These are phyloP conservation scores for Gelatoporia subvermispora DNA, from an alignment of 768 basidiomycete species.

Conservation along the genomic window DNA sequence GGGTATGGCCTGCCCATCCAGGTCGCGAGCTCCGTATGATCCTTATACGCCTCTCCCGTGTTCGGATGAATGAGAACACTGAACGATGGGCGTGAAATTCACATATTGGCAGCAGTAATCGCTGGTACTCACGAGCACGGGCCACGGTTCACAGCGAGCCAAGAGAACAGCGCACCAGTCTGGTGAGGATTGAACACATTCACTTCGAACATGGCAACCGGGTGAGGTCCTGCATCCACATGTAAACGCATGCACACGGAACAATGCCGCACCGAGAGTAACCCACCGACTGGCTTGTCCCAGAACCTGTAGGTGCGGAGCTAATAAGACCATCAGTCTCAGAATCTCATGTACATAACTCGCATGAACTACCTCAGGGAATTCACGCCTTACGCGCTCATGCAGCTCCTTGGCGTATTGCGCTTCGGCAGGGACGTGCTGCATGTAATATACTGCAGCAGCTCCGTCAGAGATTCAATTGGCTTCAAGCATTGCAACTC, in stretches of 20 bases:
- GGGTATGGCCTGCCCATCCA: slow-evolving; percentile 70
- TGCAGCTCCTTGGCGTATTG: slow-evolving; percentile 52
- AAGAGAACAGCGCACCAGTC: slow-evolving; percentile 64
- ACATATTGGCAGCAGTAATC: neutral
- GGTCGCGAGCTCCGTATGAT: slow-evolving; percentile 58
- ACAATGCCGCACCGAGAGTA: neutral
- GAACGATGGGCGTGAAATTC: neutral
- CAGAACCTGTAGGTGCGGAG: slow-evolving; percentile 57
- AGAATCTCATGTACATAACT: neutral
- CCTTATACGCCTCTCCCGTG: slow-evolving; percentile 48
- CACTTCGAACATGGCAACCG: slow-evolving; percentile 69
- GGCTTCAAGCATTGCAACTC: slow-evolving; percentile 19
- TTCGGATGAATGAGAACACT: slow-evolving; percentile 73
- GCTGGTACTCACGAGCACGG: slow-evolving; percentile 56
- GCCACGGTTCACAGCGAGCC: slow-evolving; percentile 63
- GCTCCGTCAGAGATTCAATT: neutral
- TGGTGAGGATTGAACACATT: slow-evolving; percentile 64
- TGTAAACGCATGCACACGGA: neutral
- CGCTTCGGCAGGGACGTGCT: slow-evolving; percentile 34
- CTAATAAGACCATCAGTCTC: slow-evolving; percentile 26
- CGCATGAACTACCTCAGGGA: slow-evolving; percentile 60
- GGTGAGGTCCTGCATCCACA: slow-evolving; percentile 49
- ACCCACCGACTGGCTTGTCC: slow-evolving; percentile 58
- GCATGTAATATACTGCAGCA: slow-evolving; percentile 58
- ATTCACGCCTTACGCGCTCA: slow-evolving; percentile 55